Conservation (phyloP, 305 asterid genomes). For the Stenogyne calaminthoides region DNA sequence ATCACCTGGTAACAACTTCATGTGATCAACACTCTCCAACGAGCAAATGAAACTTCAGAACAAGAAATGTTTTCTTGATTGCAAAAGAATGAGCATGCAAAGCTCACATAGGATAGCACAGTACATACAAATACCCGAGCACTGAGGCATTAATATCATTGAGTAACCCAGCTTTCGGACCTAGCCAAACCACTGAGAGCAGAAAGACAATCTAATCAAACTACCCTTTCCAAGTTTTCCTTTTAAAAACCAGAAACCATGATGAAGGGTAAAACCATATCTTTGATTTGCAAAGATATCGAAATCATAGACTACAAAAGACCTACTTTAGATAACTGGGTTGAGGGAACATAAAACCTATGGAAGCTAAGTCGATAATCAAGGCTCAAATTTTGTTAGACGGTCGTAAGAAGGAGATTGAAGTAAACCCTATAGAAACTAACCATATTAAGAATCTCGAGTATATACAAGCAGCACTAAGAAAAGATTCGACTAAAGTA, state of each 20-base stretch:
- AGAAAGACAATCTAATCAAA: slow-evolving; percentile 25
- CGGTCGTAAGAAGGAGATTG: not conserved
- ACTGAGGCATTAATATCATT: slow-evolving; percentile 28
- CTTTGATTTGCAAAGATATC: slow-evolving; percentile 30
- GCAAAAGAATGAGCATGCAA: slow-evolving; percentile 12
- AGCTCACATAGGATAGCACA: slow-evolving; percentile 16
- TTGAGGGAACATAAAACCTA: slow-evolving; percentile 4
- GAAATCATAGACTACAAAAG: slow-evolving; percentile 5
- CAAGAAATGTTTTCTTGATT: not conserved
- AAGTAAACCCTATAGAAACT: not conserved
- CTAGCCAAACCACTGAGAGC: slow-evolving; percentile 30
- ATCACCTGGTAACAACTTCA: slow-evolving; percentile 52
- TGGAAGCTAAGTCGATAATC: slow-evolving; percentile 15
- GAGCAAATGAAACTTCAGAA: slow-evolving; percentile 21
- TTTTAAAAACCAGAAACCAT: slow-evolving; percentile 55
- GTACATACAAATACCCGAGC: slow-evolving; percentile 28
- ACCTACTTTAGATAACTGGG: slow-evolving; percentile 18
- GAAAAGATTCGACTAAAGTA: not conserved
- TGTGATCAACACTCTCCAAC: slow-evolving; percentile 43
- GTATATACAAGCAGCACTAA: slow-evolving; percentile 38
- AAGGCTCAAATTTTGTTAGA: slow-evolving; percentile 19
- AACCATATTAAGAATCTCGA: slow-evolving; percentile 30
- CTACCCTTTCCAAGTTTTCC: slow-evolving; percentile 48
- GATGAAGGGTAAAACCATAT: slow-evolving; percentile 38
- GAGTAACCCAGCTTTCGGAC: slow-evolving; percentile 25